Evolutionary conservation across 2,329 filamentous ascomycete species (phyloP).

Genomic region (Exophiala oligosperma): DNA sequence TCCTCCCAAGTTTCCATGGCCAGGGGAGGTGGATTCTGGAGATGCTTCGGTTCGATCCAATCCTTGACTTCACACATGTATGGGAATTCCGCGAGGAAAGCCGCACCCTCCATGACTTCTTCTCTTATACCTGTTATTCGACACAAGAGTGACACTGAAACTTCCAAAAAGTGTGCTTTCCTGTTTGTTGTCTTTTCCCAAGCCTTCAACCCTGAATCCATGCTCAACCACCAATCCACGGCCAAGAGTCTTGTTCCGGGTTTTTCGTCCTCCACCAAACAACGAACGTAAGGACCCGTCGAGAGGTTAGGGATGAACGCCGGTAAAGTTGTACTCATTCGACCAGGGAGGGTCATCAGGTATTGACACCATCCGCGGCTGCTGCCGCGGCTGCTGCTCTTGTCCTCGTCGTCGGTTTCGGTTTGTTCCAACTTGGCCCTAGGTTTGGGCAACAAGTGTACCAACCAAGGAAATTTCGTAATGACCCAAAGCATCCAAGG

Average conservation of each 20-base stretch:
- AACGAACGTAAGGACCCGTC: conserved; percentile 10
- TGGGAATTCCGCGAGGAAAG: conserved; percentile 8
- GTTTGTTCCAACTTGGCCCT: background rate
- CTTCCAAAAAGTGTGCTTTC: background rate
- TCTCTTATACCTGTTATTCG: conserved; percentile 7
- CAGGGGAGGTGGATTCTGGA: conserved; percentile 5
- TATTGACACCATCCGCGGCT: background rate
- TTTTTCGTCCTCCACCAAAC: conserved; percentile 12
- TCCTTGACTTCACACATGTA: conserved; percentile 15
- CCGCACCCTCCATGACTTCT: conserved; percentile 11
- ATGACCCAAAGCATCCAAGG: conserved; percentile 10
- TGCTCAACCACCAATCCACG: conserved; percentile 12
- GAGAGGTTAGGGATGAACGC: conserved; percentile 11
- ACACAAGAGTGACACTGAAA: conserved; percentile 8
- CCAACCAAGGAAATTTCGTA: conserved; percentile 9
- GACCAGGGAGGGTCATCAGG: conserved; percentile 8
- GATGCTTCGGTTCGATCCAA: conserved; percentile 10
- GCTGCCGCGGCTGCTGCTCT: background rate
- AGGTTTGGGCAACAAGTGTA: conserved; percentile 5
- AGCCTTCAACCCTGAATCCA: conserved; percentile 7
- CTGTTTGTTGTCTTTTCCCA: conserved; percentile 8
- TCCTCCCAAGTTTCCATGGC: conserved; percentile 6
- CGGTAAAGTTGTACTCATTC: conserved; percentile 4
- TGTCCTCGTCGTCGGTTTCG: background rate
- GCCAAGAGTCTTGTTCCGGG: conserved; percentile 10